Base-by-base conservation (phyloP, 2,329 filamentous ascomycete genomes). In the Xylaria sp. region DNA sequence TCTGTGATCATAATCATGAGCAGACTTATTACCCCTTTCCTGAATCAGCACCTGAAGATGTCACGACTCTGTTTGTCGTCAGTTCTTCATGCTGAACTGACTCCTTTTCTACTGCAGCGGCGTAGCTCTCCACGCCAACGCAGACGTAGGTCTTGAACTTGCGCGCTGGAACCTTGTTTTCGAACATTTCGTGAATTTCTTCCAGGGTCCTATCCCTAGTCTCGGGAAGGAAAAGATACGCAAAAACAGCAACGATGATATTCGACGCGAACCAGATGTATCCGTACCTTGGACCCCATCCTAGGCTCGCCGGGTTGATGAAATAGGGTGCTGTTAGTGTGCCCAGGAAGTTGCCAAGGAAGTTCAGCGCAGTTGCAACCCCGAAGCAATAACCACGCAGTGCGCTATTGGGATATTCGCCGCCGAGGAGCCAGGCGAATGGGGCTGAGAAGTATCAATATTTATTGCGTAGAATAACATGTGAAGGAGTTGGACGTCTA, bases 241-340 rank as follows among this genome's bases (percentile, higher is more conserved):
- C 72, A 69, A 82, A 82, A 2, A 79, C 36, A 10, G 77, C 76
- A 3, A 79, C 68, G 10, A 81, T 68, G 10, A 76, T 57, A 55
- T 82, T 82, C 2, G 79, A 78, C 6, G 74, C 79, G 51, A 82
- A 82, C 81, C 81, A 83, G 51, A 83, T 82, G 54, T 81, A 82
- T 72, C 78, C 79, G 57, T 80, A 80, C 67, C 76, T 77, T 0
- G 78, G 76, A 1, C 75, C 77, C 80, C 81, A 82, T 59, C 75
- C 75, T 6, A 82, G 76, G 36, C 79, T 78, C 1, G 79, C 79
- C 0, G 81, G 80, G 64, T 82, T 83, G 68, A 83, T 82, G 69
- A 83, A 83, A 64, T 82, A 83, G 0, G 81, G 81, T 3, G 80
- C 81, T 1, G 79, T 81, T 58, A 82, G 79, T 4, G 79, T 79